phyloP scores from a whole-genome alignment of 2,329 filamentous ascomycete species.

The Monilinia vaccinii-corymbosi region DNA sequence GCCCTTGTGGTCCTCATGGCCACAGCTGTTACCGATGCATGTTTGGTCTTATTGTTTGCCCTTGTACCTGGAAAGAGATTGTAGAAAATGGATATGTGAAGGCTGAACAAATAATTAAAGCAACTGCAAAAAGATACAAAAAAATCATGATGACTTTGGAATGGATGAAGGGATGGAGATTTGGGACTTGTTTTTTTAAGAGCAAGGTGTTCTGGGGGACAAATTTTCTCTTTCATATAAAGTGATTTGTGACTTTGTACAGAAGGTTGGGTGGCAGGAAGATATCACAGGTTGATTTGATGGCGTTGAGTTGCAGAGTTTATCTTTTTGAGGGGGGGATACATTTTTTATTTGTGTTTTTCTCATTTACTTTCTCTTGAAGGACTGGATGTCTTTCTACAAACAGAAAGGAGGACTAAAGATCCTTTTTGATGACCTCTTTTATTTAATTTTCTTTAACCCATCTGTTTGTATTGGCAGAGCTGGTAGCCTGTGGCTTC shows the following conservation, averaged over 20 bases:
- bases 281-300: conserved; percentile 6
- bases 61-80: conserved; percentile 85
- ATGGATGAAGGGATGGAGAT: not conserved
- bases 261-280: not conserved
- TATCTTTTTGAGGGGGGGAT: not conserved
- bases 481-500: not conserved
- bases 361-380: not conserved
- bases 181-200: conserved; percentile 5
- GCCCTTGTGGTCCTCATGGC: conserved; percentile 71
- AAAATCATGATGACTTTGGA: not conserved
- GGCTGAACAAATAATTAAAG: not conserved
- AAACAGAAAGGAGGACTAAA: not conserved
- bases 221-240: not conserved
- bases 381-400: not conserved
- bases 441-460: not conserved
- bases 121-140: not conserved
- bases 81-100: conserved; percentile 32
- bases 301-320: conserved; percentile 3
- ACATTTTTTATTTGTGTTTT: not conserved
- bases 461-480: not conserved
- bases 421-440: not conserved
- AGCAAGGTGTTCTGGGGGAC: conserved; percentile 5
- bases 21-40: conserved; percentile 67
- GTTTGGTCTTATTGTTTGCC: conserved; percentile 83
- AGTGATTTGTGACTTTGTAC: conserved; percentile 2